Percentiles rank a stretch among this genome's conserved stretches.
These are phyloP conservation scores for Saksenaea vasiformis DNA, from an alignment of 371 early-diverging fungal species.

Conservation along the genomic window DNA sequence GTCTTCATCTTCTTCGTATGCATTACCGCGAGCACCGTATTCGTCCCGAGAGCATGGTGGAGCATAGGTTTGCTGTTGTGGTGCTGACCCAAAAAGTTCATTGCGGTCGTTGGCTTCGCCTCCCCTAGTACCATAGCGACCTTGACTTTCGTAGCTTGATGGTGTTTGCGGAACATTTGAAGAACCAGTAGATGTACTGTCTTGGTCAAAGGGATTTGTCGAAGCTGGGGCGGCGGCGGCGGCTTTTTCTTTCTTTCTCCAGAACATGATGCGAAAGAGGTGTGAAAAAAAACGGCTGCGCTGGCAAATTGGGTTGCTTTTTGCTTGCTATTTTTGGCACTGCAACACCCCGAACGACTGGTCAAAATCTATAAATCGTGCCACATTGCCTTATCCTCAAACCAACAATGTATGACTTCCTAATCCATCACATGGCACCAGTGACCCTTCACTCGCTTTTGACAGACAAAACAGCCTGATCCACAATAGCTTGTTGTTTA, in stretches of 20 bases:
- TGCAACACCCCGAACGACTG: background rate
- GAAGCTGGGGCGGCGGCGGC: conserved; percentile 18
- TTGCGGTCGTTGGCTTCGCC: conserved; percentile 28
- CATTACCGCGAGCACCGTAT: background rate
- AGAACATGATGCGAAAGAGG: conserved; percentile 17
- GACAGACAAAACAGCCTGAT: no score
- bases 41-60: background rate
- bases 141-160: conserved; percentile 8
- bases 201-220: conserved; percentile 24
- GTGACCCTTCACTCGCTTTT: no score
- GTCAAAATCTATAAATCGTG: no score
- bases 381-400: no score
- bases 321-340: background rate
- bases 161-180: background rate
- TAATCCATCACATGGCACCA: no score
- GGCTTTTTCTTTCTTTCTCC: conserved; percentile 25
- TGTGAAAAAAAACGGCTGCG: background rate
- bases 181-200: background rate
- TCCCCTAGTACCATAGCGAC: conserved; percentile 10
- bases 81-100: conserved; percentile 59
- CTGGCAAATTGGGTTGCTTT: background rate
- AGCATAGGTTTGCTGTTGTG: conserved; percentile 34
- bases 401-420: no score
- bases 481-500: no score
- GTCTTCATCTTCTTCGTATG: conserved; percentile 28